Percentiles rank a stretch among this genome's conserved stretches.
Conservation (phyloP, 2,329 filamentous ascomycete species). For the Fusarium napiforme region DNA sequence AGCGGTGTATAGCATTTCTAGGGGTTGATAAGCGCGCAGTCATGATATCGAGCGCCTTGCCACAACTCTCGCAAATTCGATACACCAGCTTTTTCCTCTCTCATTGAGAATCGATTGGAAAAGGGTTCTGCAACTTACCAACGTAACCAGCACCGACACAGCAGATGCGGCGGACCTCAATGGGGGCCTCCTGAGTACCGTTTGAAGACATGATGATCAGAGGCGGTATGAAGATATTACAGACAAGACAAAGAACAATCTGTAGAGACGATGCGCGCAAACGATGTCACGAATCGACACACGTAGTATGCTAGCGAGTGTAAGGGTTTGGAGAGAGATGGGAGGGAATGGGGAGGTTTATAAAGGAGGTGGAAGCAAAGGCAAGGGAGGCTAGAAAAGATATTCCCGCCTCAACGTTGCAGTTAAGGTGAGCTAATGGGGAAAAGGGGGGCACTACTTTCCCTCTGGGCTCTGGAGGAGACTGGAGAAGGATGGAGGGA, state of each 20-base stretch:
- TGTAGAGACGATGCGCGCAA: conserved; percentile 37
- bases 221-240: conserved; percentile 27
- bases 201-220: conserved; percentile 46
- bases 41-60: conserved; percentile 6
- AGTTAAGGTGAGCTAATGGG: conserved; percentile 27
- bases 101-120: background rate
- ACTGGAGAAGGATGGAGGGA: conserved; percentile 3
- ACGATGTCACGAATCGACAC: conserved; percentile 38
- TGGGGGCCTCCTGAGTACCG: conserved; percentile 42
- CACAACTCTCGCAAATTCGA: background rate
- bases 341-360: conserved; percentile 31
- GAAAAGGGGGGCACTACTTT: conserved; percentile 31
- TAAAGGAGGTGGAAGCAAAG: conserved; percentile 34
- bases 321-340: conserved; percentile 18
- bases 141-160: conserved; percentile 82
- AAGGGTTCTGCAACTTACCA: conserved; percentile 60
- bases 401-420: conserved; percentile 39
- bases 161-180: conserved; percentile 69
- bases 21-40: conserved; percentile 17
- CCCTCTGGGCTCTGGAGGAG: conserved; percentile 12
- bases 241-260: conserved; percentile 24
- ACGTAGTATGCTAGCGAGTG: conserved; percentile 37
- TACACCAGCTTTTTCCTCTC: background rate
- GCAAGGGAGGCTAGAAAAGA: conserved; percentile 39
- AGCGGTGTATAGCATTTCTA: conserved; percentile 5